phyloP scores from a whole-genome alignment of 768 basidiomycete species.

The Galerina sulciceps region DNA sequence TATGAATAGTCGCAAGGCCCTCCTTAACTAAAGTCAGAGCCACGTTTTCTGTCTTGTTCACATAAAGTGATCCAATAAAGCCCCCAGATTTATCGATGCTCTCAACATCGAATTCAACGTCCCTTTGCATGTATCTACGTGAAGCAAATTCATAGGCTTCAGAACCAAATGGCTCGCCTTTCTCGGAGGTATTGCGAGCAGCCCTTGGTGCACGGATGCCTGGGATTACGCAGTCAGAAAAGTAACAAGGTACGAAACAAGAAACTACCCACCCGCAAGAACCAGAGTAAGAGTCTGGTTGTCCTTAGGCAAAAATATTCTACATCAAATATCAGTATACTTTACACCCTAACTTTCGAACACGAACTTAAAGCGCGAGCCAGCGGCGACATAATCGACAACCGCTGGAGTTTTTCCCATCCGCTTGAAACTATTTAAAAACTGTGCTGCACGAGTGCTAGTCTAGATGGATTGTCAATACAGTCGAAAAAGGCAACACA shows the following conservation, averaged over 20 bases:
- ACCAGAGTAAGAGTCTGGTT: slow-evolving; percentile 94
- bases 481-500: background rate
- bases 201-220: slow-evolving; percentile 92
- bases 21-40: slow-evolving; percentile 85
- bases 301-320: slow-evolving; percentile 86
- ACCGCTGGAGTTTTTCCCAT: slow-evolving; percentile 81
- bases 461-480: slow-evolving; percentile 43
- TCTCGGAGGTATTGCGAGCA: slow-evolving; percentile 79
- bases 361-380: slow-evolving; percentile 91
- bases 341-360: background rate
- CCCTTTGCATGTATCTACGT: slow-evolving; percentile 88
- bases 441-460: slow-evolving; percentile 77
- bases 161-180: slow-evolving; percentile 84
- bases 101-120: slow-evolving; percentile 92
- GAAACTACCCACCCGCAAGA: slow-evolving; percentile 62
- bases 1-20: slow-evolving; percentile 87
- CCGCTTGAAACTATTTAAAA: slow-evolving; percentile 91
- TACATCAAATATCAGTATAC: slow-evolving; percentile 28
- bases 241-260: background rate
- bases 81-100: slow-evolving; percentile 93
- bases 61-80: slow-evolving; percentile 87
- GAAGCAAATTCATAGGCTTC: slow-evolving; percentile 85
- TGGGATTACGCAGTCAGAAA: slow-evolving; percentile 27
- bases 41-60: slow-evolving; percentile 86
- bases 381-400: slow-evolving; percentile 92